phyloP scores from a whole-genome alignment of 2,329 filamentous ascomycete species.

The Claviceps sorghi region DNA sequence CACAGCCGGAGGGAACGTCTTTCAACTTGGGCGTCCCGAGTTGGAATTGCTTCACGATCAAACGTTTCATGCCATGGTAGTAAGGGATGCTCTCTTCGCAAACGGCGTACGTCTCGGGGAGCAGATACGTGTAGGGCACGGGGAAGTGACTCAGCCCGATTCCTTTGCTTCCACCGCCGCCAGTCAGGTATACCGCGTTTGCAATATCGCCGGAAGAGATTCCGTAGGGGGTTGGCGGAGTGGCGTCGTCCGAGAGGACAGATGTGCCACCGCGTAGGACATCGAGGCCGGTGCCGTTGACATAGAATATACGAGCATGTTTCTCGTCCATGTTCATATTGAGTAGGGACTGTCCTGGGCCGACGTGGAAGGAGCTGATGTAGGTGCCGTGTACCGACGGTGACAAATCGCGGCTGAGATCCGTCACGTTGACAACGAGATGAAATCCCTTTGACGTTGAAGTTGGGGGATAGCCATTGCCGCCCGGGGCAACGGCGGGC shows the following conservation, averaged over 20 bases:
- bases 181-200: background rate
- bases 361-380: constrained; percentile 27
- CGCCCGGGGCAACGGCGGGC: constrained; percentile 6
- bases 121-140: constrained; percentile 14
- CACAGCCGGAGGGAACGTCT: constrained; percentile 24
- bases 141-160: constrained; percentile 17
- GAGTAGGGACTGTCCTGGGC: constrained; percentile 25
- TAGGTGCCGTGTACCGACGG: constrained; percentile 26
- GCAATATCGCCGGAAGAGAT: background rate
- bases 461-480: constrained; percentile 6
- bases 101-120: constrained; percentile 24
- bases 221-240: constrained; percentile 11
- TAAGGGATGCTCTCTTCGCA: constrained; percentile 29
- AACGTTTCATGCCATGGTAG: constrained; percentile 21
- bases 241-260: constrained; percentile 1
- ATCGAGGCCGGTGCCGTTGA: constrained; percentile 30
- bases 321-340: constrained; percentile 17
- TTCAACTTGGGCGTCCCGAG: constrained; percentile 1
- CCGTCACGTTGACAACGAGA: constrained; percentile 30
- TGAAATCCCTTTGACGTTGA: constrained; percentile 19
- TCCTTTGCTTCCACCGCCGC: constrained; percentile 9
- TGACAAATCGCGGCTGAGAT: constrained; percentile 23
- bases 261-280: constrained; percentile 9
- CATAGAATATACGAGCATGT: constrained; percentile 27
- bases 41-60: constrained; percentile 25